Conservation (phyloP, 768 basidiomycete genomes). For the Rhodotorula sphaerocarpa region DNA sequence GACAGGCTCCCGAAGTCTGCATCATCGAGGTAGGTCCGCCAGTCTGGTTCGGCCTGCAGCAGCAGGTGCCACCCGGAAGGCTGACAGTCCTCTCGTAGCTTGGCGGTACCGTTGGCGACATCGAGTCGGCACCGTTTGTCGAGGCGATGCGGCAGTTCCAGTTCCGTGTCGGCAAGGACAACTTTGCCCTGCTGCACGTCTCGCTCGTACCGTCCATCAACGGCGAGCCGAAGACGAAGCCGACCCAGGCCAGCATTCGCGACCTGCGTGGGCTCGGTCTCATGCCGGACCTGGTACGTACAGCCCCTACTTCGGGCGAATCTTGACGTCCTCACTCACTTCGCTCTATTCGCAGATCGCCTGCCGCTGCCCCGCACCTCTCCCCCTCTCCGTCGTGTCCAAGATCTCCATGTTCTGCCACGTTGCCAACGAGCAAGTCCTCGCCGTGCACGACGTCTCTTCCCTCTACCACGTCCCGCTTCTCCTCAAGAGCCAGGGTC, state of each 20-base stretch:
- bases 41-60: not conserved
- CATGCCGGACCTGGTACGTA: constrained; percentile 62
- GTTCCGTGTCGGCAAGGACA: constrained; percentile 90
- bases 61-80: not conserved
- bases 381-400: constrained; percentile 76
- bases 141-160: constrained; percentile 99
- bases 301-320: too few species aligned
- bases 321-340: constrained; percentile 44
- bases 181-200: constrained; percentile 94
- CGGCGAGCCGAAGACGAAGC: constrained; percentile 98
- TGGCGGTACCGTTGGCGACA: constrained; percentile 96
- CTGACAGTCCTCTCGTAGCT: constrained; percentile 52
- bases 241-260: constrained; percentile 93
- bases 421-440: constrained; percentile 70
- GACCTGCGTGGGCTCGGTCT: constrained; percentile 85
- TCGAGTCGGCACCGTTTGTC: constrained; percentile 94
- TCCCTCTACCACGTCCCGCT: constrained; percentile 97
- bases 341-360: constrained; percentile 52
- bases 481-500: constrained; percentile 83
- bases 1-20: constrained; percentile 87
- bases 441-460: constrained; percentile 91
- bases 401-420: constrained; percentile 99
- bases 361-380: constrained; percentile 72
- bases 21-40: constrained; percentile 71
- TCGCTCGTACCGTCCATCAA: constrained; percentile 98